Conservation (phyloP, 257 asterid species). For the Solanum sparsipilum region DNA sequence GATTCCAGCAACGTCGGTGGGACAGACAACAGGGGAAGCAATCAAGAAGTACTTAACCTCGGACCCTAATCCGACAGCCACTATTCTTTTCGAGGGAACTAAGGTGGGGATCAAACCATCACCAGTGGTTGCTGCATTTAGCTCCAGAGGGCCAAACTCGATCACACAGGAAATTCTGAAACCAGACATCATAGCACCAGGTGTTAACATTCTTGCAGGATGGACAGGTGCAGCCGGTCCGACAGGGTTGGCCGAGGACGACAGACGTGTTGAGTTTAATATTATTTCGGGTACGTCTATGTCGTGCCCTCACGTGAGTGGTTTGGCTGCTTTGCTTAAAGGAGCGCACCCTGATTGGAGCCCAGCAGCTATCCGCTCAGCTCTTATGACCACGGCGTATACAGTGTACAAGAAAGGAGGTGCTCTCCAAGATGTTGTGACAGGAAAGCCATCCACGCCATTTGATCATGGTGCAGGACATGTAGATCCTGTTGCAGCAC, state of each 20-base stretch:
- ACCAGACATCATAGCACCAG: conserved; percentile 65
- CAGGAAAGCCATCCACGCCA: conserved; percentile 31
- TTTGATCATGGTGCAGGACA: conserved; percentile 56
- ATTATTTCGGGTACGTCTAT: conserved; percentile 57
- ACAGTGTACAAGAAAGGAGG: conserved; percentile 30
- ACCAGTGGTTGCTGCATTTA: conserved; percentile 60
- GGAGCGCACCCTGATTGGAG: conserved; percentile 60
- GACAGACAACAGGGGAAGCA: conserved; percentile 32
- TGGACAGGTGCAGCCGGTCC: conserved; percentile 47
- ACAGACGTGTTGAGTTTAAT: conserved; percentile 33
- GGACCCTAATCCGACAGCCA: conserved; percentile 24
- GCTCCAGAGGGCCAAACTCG: conserved; percentile 52
- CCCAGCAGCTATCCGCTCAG: conserved; percentile 54
- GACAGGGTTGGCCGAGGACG: conserved; percentile 35
- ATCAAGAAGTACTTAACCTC: conserved; percentile 28
- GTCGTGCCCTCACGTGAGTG: conserved; percentile 61
- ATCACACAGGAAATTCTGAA: conserved; percentile 50
- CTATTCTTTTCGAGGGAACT: conserved; percentile 41
- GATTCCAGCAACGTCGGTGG: conserved; percentile 48
- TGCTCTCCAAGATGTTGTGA: conserved; percentile 36
- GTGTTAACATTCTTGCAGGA: conserved; percentile 45
- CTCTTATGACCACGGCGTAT: conserved; percentile 63
- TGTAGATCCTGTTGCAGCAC: conserved; percentile 48
- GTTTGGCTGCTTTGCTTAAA: conserved; percentile 44
- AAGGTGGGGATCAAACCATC: conserved; percentile 56